These are phyloP conservation scores for Colletotrichum sojae DNA, from an alignment of 2,329 filamentous ascomycete genomes.

Conservation along the genomic window DNA sequence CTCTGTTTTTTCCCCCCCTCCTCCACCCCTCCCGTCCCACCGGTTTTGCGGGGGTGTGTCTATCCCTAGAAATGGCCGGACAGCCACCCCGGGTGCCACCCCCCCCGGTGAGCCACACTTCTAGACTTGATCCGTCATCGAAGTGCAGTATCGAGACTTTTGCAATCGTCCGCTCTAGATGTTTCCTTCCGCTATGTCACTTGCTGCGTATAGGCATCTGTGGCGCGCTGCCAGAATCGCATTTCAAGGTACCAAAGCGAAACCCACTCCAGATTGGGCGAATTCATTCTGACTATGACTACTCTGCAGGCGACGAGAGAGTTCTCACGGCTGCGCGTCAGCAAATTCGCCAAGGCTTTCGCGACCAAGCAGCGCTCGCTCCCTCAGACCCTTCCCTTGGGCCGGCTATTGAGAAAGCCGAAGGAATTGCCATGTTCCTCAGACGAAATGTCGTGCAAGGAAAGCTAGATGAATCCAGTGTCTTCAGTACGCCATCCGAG, in stretches of 20 bases:
- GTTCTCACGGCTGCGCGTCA: slow-evolving; percentile 79
- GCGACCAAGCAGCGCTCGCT: slow-evolving; percentile 72
- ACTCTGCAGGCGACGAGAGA: slow-evolving; percentile 74
- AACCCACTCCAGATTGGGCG: neutral
- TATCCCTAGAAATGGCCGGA: too few relatives aligned
- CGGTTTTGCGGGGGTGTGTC: neutral
- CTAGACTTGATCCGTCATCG: too few relatives aligned
- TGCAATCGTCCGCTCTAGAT: neutral
- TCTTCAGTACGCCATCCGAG: slow-evolving; percentile 71
- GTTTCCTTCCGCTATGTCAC: slow-evolving; percentile 65
- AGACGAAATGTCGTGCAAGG: slow-evolving; percentile 92
- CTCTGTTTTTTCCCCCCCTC: slow-evolving; percentile 1
- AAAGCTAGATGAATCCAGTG: slow-evolving; percentile 63
- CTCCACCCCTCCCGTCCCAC: neutral
- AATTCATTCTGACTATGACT: slow-evolving; percentile 8
- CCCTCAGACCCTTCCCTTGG: slow-evolving; percentile 70
- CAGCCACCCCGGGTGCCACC: too few relatives aligned
- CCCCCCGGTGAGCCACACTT: too few relatives aligned
- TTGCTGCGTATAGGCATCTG: slow-evolving; percentile 84
- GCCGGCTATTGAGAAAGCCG: slow-evolving; percentile 81
- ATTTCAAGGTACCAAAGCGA: slow-evolving; percentile 77
- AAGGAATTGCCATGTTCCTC: slow-evolving; percentile 86
- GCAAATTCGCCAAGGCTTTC: slow-evolving; percentile 83
- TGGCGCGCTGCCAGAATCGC: slow-evolving; percentile 86
- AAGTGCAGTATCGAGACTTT: too few relatives aligned